These are phyloP conservation scores for Trametes sanguinea DNA, from an alignment of 768 basidiomycete species.

Conservation along the genomic window DNA sequence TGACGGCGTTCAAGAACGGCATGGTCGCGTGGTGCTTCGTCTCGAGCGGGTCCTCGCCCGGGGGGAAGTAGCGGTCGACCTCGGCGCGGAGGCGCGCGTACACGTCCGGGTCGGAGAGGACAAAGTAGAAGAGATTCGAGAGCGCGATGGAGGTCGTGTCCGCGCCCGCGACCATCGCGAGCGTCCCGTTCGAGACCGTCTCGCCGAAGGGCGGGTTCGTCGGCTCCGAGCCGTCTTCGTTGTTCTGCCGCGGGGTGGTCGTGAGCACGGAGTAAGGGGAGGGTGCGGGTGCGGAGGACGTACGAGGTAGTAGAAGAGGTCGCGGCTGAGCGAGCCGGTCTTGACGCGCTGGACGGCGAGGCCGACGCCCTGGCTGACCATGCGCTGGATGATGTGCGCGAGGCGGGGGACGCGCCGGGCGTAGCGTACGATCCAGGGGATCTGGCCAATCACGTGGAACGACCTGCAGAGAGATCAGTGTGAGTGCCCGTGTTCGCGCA, in stretches of 20 bases:
- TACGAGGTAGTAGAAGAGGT: slow-evolving; percentile 50
- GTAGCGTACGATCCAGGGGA: slow-evolving; percentile 11
- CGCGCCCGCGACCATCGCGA: slow-evolving; percentile 34
- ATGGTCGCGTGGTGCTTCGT: slow-evolving; percentile 25
- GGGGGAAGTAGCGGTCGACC: slow-evolving; percentile 28
- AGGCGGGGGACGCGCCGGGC: slow-evolving; percentile 1
- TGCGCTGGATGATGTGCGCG: not conserved
- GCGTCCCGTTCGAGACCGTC: slow-evolving; percentile 21
- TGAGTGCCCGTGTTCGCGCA: not conserved
- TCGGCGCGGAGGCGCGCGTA: slow-evolving; percentile 27
- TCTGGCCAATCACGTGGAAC: slow-evolving; percentile 1
- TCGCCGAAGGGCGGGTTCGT: slow-evolving; percentile 5
- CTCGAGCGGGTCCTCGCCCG: slow-evolving; percentile 24
- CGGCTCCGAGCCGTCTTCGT: slow-evolving; percentile 18
- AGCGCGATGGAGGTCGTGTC: slow-evolving; percentile 33
- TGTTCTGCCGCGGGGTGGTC: slow-evolving; percentile 9
- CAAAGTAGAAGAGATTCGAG: slow-evolving; percentile 28
- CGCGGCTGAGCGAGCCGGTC: slow-evolving; percentile 24
- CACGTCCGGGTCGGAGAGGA: slow-evolving; percentile 25
- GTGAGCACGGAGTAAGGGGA: not conserved
- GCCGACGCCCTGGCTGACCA: slow-evolving; percentile 10
- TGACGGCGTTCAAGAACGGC: slow-evolving; percentile 37
- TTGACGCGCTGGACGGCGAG: slow-evolving; percentile 17
- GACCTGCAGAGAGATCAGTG: not conserved
- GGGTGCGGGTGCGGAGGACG: not conserved